phyloP scores from a whole-genome alignment of 441 rosid genomes.

The Aleurites moluccanus region DNA sequence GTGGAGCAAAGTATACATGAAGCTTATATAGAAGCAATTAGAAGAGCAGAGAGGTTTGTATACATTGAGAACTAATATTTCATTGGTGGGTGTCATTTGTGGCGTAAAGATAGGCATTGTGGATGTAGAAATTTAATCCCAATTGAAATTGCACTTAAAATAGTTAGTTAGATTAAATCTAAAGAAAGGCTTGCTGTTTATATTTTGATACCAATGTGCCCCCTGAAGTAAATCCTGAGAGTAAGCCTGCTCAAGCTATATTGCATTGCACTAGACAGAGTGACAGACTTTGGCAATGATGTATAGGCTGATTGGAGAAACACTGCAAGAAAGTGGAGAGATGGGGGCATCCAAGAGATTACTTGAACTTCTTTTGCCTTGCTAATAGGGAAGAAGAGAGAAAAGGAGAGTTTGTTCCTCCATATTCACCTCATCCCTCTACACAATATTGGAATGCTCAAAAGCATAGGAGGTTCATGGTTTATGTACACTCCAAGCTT shows the following conservation, averaged over 20 bases:
- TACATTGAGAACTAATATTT: constrained; percentile 90
- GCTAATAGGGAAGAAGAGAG: constrained; percentile 74
- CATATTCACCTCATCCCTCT: constrained; percentile 48
- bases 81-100: constrained; percentile 79
- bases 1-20: constrained; percentile 79
- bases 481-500: constrained; percentile 91
- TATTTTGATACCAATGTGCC: constrained; percentile 93
- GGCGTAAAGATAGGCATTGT: constrained; percentile 59
- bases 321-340: constrained; percentile 50
- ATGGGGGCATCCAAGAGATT: constrained; percentile 67
- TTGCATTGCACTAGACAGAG: constrained; percentile 86
- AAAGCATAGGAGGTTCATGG: constrained; percentile 79
- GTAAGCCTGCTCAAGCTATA: constrained; percentile 78
- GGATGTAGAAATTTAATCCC: constrained; percentile 90
- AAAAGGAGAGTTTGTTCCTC: constrained; percentile 52
- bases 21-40: constrained; percentile 68
- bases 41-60: constrained; percentile 71
- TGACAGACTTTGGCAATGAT: constrained; percentile 83
- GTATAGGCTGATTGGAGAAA: constrained; percentile 70
- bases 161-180: constrained; percentile 53
- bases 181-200: constrained; percentile 74
- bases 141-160: constrained; percentile 71
- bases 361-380: constrained; percentile 81
- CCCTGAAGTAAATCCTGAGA: constrained; percentile 83
- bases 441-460: constrained; percentile 84